phyloP scores from a whole-genome alignment of 768 basidiomycete genomes.

The Erythrobasidium yunnanense region DNA sequence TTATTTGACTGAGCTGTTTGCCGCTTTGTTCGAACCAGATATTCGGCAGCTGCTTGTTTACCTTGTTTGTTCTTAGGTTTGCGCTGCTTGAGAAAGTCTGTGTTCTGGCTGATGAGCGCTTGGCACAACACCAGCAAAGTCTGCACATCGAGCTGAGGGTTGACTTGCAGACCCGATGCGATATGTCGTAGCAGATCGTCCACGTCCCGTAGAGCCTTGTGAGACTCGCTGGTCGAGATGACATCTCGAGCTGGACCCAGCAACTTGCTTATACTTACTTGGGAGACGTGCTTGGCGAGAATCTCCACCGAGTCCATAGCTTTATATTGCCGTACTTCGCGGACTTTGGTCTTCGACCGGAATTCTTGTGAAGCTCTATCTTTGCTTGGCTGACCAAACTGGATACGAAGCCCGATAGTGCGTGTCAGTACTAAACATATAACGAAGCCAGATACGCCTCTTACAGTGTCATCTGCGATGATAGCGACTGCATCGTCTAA shows the following conservation, averaged over 20 bases:
- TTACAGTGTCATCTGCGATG: conserved; percentile 61
- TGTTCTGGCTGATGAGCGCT: conserved; percentile 80
- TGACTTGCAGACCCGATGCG: conserved; percentile 71
- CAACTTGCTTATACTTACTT: conserved; percentile 61
- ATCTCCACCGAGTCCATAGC: conserved; percentile 77
- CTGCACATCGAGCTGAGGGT: conserved; percentile 56
- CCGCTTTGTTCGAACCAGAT: conserved; percentile 67
- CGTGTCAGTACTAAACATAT: no score
- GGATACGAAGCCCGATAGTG: no score
- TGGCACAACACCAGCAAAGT: conserved; percentile 74
- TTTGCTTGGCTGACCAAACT: conserved; percentile 80
- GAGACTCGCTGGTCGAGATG: conserved; percentile 70
- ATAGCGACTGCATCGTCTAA: conserved; percentile 69
- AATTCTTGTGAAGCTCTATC: conserved; percentile 80
- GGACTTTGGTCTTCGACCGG: conserved; percentile 67
- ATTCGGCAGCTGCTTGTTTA: conserved; percentile 30
- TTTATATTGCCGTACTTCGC: conserved; percentile 72
- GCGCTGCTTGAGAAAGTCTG: conserved; percentile 64
- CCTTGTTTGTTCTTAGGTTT: conserved; percentile 15
- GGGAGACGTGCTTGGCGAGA: conserved; percentile 65
- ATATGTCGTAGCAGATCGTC: conserved; percentile 81
- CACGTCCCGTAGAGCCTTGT: conserved; percentile 67
- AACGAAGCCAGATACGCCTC: not conserved
- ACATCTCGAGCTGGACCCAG: conserved; percentile 69
- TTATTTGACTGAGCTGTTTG: conserved; percentile 42